Evolutionary conservation across 2,329 filamentous ascomycete genomes (phyloP), one percentile per base, ranked within the genome.

Genomic region (Talaromyces sp.): DNA sequence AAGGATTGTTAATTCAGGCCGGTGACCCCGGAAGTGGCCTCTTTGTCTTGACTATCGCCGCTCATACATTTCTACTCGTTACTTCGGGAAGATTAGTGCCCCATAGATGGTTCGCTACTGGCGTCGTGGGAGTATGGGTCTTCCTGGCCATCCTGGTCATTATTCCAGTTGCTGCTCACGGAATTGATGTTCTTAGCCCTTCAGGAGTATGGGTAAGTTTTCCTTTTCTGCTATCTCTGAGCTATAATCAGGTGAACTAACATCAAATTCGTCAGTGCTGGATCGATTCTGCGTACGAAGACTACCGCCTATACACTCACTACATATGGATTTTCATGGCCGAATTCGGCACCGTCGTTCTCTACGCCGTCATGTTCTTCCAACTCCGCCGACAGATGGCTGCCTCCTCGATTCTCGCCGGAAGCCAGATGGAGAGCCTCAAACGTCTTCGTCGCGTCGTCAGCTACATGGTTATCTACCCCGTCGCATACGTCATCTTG

Each of bases 301-400:
- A 67, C 15, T 80, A 82, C 60, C 78, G 83, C 7, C 75, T 85
- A 4, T 84, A 78, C 78, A 75, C 81, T 6, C 83, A 85, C 69
- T 85, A 85, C 69, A 66, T 85, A 41, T 85, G 82, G 82, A 83
- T 85, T 67, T 85, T 85, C 73, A 73, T 83, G 47, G 74, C 82
- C 50, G 82, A 85, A 69, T 84, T 84, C 67, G 81, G 81, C 22
- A 83, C 82, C 3, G 74, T 85, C 33, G 70, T 77, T 17, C 77
- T 85, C 27, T 85, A 85, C 68, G 73, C 77, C 1, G 70, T 83
- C 64, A 75, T 84, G 69, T 84, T 82, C 70, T 73, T 83, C 67
- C 80, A 83, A 63, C 74, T 84, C 0, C 80, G 81, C 9, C 77
- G 75, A 22, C 79, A 79, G 27, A 79, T 84, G 39, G 72, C 74